These are phyloP conservation scores for Cicer arietinum DNA, from an alignment of 306 rosid species.

Conservation along the genomic window DNA sequence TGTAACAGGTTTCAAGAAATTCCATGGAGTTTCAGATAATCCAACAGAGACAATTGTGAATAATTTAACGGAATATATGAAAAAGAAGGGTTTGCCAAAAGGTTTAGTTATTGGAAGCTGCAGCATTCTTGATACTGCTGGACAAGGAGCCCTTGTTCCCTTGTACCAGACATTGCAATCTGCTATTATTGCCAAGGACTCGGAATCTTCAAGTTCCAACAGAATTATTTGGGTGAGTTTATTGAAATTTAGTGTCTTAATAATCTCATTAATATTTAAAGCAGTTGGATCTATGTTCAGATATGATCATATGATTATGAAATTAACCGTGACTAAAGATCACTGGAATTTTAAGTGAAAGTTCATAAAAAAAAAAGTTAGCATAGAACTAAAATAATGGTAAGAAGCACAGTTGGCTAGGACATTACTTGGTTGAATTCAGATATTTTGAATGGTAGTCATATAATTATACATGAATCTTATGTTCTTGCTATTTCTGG, in stretches of 20 bases:
- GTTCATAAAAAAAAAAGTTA: background rate
- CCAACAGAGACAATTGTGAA: slow-evolving; percentile 82
- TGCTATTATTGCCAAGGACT: slow-evolving; percentile 55
- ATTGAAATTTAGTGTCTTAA: background rate
- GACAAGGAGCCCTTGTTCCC: slow-evolving; percentile 71
- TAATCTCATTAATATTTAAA: slow-evolving; percentile 5
- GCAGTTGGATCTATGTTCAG: slow-evolving; percentile 4
- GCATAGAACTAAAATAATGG: slow-evolving; percentile 21
- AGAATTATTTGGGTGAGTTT: slow-evolving; percentile 76
- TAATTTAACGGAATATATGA: slow-evolving; percentile 71
- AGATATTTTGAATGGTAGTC: slow-evolving; percentile 3
- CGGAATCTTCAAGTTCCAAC: slow-evolving; percentile 66
- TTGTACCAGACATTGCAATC: slow-evolving; percentile 72
- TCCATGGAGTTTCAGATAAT: slow-evolving; percentile 95
- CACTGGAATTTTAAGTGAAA: slow-evolving; percentile 7
- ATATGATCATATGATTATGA: slow-evolving; percentile 6
- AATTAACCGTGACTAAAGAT: slow-evolving; percentile 16
- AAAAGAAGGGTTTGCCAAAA: slow-evolving; percentile 77
- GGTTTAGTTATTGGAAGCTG: slow-evolving; percentile 82
- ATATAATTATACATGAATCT: slow-evolving; percentile 20
- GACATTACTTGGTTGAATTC: slow-evolving; percentile 22
- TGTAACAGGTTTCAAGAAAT: slow-evolving; percentile 94
- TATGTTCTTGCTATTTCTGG: slow-evolving; percentile 29
- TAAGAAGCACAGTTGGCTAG: slow-evolving; percentile 23
- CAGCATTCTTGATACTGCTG: slow-evolving; percentile 91